These are phyloP conservation scores for Bjerkandera adusta DNA, from an alignment of 1,284 basidiomycete species.

Conservation along the genomic window DNA sequence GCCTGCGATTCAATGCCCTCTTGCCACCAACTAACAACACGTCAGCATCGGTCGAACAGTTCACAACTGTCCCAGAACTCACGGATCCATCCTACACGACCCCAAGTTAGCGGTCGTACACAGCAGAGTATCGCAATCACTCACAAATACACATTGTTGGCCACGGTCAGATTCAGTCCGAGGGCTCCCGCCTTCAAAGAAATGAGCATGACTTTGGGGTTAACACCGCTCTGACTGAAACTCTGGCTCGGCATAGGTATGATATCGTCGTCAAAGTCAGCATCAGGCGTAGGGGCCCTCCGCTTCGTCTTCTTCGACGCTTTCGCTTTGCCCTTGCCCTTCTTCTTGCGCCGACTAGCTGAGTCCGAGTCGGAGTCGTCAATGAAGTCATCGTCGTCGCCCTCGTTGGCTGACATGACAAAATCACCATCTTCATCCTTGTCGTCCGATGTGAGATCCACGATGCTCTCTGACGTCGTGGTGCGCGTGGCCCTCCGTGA, in stretches of 20 bases:
- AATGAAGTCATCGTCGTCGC: conserved; percentile 41
- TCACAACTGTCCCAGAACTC: conserved; percentile 33
- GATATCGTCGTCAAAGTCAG: conserved; percentile 7
- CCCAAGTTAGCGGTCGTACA: conserved; percentile 9
- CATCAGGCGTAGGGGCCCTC: conserved; percentile 12
- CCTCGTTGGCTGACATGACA: conserved; percentile 34
- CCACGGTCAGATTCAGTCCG: conserved; percentile 86
- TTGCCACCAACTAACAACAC: conserved; percentile 61
- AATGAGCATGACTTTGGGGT: conserved; percentile 82
- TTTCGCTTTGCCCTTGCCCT: conserved; percentile 38
- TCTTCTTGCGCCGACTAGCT: conserved; percentile 30
- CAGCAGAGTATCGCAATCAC: conserved; percentile 28
- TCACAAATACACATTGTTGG: conserved; percentile 87
- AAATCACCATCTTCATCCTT: conserved; percentile 28
- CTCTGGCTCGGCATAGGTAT: no score
- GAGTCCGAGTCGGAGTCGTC: conserved; percentile 40
- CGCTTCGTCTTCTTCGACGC: conserved; percentile 35
- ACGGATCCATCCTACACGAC: conserved; percentile 77
- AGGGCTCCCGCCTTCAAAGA: conserved; percentile 84
- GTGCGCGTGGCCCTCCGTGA: conserved; percentile 11
- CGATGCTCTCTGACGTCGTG: conserved; percentile 10
- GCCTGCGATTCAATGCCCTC: conserved; percentile 85
- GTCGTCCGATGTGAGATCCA: conserved; percentile 23
- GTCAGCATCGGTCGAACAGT: conserved; percentile 11
- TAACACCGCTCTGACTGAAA: no score